A percentile compares a stretch with the other conserved stretches of the same genome.
Evolutionary conservation across 1,284 basidiomycete species (phyloP).

Genomic region (Boletellus deceptivus): DNA sequence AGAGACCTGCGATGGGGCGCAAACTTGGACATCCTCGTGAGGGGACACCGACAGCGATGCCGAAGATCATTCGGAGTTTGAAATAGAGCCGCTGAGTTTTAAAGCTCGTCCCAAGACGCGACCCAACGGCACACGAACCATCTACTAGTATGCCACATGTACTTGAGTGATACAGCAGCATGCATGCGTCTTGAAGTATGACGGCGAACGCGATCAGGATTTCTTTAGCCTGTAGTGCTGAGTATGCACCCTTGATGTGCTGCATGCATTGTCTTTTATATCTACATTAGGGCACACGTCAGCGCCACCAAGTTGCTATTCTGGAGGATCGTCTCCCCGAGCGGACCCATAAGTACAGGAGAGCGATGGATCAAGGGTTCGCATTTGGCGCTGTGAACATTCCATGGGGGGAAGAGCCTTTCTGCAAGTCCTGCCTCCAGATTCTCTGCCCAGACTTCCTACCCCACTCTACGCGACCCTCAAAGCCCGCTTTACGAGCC

Average conservation of each 20-base stretch:
- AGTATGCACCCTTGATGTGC: too few relatives aligned
- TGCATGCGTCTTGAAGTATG: too few relatives aligned
- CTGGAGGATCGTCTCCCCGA: conserved; percentile 17
- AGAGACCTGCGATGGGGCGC: conserved; percentile 66
- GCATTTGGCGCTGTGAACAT: not conserved
- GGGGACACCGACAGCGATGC: not conserved
- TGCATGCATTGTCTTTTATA: too few relatives aligned
- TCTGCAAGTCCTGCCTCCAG: conserved; percentile 39
- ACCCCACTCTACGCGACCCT: conserved; percentile 48
- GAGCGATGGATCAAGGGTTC: not conserved
- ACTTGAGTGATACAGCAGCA: too few relatives aligned
- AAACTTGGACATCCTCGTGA: conserved; percentile 60
- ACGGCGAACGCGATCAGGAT: too few relatives aligned
- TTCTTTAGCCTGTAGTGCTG: too few relatives aligned
- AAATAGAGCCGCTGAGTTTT: not conserved
- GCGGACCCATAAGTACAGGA: conserved; percentile 3
- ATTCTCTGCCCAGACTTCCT: conserved; percentile 58
- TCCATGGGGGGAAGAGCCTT: conserved; percentile 71
- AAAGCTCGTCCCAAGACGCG: too few relatives aligned
- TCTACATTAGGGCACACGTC: not conserved
- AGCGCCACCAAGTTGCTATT: conserved; percentile 7
- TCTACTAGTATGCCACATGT: too few relatives aligned
- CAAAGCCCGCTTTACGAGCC: conserved; percentile 43
- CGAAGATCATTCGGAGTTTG: not conserved
- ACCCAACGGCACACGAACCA: too few relatives aligned